Percentiles rank a stretch among this genome's conserved stretches.
These are phyloP conservation scores for Podospora anserina DNA, from an alignment of 495 filamentous ascomycete genomes.

Conservation along the genomic window DNA sequence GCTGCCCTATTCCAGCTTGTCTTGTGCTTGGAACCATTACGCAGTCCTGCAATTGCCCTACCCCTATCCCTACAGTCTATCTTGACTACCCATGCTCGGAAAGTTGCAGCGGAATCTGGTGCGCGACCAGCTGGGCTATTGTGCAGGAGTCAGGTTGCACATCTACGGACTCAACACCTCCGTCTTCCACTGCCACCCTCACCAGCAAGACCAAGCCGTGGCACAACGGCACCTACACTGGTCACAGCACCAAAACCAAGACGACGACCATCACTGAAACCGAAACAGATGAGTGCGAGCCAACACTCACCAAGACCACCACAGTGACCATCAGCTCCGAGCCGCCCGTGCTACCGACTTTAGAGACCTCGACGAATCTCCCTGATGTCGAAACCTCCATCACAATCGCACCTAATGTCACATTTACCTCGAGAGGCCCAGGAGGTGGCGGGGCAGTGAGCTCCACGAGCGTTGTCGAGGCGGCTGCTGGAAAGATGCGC, in stretches of 20 bases:
- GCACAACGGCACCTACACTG: background rate
- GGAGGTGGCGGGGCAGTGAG: background rate
- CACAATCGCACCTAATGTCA: background rate
- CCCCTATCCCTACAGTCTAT: constrained; percentile 20
- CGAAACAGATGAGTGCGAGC: background rate
- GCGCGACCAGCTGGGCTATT: constrained; percentile 21
- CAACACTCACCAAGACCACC: background rate
- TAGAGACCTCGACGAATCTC: background rate
- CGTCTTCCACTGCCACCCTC: background rate
- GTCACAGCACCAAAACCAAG: background rate
- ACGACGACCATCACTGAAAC: background rate
- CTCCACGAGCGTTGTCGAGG: background rate
- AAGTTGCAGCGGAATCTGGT: constrained; percentile 19
- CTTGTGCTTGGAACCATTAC: constrained; percentile 33
- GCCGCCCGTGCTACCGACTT: background rate
- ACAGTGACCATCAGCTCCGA: background rate
- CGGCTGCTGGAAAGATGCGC: background rate
- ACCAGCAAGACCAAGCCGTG: background rate
- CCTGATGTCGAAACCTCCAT: background rate
- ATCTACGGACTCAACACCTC: background rate
- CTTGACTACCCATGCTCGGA: constrained; percentile 26
- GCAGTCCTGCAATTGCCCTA: constrained; percentile 28
- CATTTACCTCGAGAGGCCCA: background rate
- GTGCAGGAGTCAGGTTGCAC: constrained; percentile 7
- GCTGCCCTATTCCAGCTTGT: constrained; percentile 31